Base-by-base conservation (phyloP, 495 filamentous ascomycete species). In the Hypomontagnella monticulosa region DNA sequence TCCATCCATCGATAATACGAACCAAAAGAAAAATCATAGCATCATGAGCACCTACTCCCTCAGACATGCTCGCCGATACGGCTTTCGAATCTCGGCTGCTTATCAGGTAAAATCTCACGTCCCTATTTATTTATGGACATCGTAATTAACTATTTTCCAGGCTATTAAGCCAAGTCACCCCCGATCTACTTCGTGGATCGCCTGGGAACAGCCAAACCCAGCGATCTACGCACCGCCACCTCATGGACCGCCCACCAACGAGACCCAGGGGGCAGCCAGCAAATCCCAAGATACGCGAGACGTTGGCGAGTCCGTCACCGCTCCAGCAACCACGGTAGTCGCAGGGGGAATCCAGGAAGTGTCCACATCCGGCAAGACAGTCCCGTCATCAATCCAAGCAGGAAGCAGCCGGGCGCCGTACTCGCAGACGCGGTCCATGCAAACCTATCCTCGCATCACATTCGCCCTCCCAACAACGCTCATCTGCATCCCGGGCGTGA, bases 201-300 rank as follows among this genome's bases (percentile, higher is more conserved):
- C 71, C 12, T 73, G 66, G 51, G 71, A 73, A 57, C 32, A 52
- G 38, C 71, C 71, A 3, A 48, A 73, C 32, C 61, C 69, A 4
- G 33, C 61, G 0, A 54, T 73, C 30, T 71, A 71, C 44, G n/a
- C 42, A 8, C 6, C 18, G 18, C 63, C 48, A 4, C 40, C 30
- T 10, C 42, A 5, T 12, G 32, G 4, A 33, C 16, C 32, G 18
- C 59, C 5, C 20, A 58, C 42, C 55, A 69, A 19, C 46, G 55
- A 47, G 30, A 53, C 27, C 36, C 50, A 36, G 27, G 16, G 61
- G 18, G 40, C 30, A 4, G 41, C 43, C 9, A 44, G 9, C 10
- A 47, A 18, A 19, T 32, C 19, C 27, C 61, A 63, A 3, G 40
- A 10, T 41, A 40, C 37, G 10, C 49, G 47, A 14, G 50, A 32